These are phyloP conservation scores for Skeletonema grethae DNA, from an alignment of 108 stramenopile genomes.

Conservation along the genomic window DNA sequence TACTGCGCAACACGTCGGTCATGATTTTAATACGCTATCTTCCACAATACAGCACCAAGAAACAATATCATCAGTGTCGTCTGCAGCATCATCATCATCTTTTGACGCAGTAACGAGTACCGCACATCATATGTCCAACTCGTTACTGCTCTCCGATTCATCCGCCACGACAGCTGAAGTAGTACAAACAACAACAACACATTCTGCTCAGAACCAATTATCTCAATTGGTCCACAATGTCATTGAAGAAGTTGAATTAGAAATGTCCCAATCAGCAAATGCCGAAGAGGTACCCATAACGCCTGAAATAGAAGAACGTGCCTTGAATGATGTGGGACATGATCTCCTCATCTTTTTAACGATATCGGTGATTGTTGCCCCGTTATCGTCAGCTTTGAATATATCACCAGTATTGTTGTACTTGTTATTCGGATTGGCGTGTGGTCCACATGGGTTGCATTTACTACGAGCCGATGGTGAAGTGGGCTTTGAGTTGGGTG, in stretches of 20 bases:
- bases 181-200: background rate
- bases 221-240: slow-evolving; percentile 20
- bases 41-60: background rate
- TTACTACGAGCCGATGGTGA: slow-evolving; percentile 58
- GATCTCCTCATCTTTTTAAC: slow-evolving; percentile 70
- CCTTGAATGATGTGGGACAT: slow-evolving; percentile 53
- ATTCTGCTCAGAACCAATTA: slow-evolving; percentile 7
- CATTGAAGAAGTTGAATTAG: slow-evolving; percentile 22
- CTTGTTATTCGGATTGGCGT: slow-evolving; percentile 54
- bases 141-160: slow-evolving; percentile 25
- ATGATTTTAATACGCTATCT: background rate
- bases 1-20: background rate
- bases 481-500: slow-evolving; percentile 64
- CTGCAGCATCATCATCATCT: background rate
- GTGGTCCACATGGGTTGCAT: slow-evolving; percentile 66
- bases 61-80: slow-evolving; percentile 1
- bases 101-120: background rate
- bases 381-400: slow-evolving; percentile 51
- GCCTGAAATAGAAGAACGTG: slow-evolving; percentile 42
- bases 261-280: slow-evolving; percentile 14
- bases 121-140: slow-evolving; percentile 7
- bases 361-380: slow-evolving; percentile 58
- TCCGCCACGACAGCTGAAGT: slow-evolving; percentile 1
- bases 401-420: slow-evolving; percentile 63
- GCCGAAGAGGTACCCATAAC: slow-evolving; percentile 13